These are phyloP conservation scores for Litchi chinensis DNA, from an alignment of 345 rosid species.

Conservation along the genomic window DNA sequence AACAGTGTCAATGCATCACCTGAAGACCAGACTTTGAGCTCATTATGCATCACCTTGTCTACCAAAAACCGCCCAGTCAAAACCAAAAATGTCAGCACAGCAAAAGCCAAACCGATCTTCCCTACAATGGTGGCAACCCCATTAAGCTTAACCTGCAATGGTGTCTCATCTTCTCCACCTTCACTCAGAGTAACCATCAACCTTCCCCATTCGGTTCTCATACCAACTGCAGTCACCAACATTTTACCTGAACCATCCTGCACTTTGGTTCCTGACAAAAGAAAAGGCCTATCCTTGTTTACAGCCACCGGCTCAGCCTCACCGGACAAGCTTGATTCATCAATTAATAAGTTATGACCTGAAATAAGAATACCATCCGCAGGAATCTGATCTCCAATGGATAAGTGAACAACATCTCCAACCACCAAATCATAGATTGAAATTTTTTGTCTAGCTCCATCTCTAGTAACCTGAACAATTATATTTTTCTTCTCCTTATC, in stretches of 20 bases:
- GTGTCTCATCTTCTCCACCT: conserved; percentile 63
- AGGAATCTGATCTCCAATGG: conserved; percentile 42
- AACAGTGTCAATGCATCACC: conserved; percentile 51
- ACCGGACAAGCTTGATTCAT: conserved; percentile 60
- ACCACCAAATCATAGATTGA: conserved; percentile 43
- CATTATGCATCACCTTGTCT: conserved; percentile 38
- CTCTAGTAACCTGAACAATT: conserved; percentile 39
- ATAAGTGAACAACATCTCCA: conserved; percentile 42
- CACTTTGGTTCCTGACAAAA: conserved; percentile 61
- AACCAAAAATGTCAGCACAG: conserved; percentile 64
- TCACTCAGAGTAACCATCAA: conserved; percentile 61
- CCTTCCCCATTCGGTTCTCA: conserved; percentile 77
- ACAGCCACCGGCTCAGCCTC: conserved; percentile 46
- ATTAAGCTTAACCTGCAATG: conserved; percentile 66
- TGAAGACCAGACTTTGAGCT: conserved; percentile 43
- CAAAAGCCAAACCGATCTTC: conserved; percentile 63
- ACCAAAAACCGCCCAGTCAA: conserved; percentile 52
- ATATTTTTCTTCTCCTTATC: conserved; percentile 36
- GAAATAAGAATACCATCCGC: conserved; percentile 47
- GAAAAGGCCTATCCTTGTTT: conserved; percentile 42
- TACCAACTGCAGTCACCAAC: conserved; percentile 74
- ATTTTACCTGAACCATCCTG: conserved; percentile 65
- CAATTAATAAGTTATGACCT: conserved; percentile 47
- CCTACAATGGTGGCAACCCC: conserved; percentile 69
- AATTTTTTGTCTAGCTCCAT: conserved; percentile 28